Evolutionary conservation across 1,284 basidiomycete genomes (phyloP).

Genomic region (Pholiota adiposa): DNA sequence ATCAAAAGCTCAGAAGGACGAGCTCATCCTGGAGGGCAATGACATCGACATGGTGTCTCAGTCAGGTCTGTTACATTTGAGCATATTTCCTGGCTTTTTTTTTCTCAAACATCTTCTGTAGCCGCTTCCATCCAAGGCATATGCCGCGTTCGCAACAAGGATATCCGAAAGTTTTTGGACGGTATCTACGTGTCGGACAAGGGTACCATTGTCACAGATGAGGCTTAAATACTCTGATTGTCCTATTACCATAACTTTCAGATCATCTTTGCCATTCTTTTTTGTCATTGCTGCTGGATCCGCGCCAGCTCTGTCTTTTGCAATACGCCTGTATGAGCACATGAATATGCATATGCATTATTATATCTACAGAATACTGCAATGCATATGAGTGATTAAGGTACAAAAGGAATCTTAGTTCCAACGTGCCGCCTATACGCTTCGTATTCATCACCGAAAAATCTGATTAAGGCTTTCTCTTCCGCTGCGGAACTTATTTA

Average conservation of each 20-base stretch:
- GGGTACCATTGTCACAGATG: conserved; percentile 60
- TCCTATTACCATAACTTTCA: conserved; percentile 1
- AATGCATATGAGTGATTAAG: conserved; percentile 23
- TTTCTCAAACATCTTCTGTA: conserved; percentile 31
- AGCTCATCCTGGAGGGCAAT: conserved; percentile 91
- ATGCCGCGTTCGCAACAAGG: conserved; percentile 96
- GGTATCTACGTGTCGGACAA: conserved; percentile 94
- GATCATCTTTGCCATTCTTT: background rate
- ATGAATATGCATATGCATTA: conserved; percentile 14
- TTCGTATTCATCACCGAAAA: conserved; percentile 42
- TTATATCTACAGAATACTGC: background rate
- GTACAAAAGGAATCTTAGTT: conserved; percentile 44
- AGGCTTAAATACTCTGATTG: conserved; percentile 32
- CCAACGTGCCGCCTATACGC: conserved; percentile 37
- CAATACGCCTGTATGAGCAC: conserved; percentile 6
- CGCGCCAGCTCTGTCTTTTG: background rate
- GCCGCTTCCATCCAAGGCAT: conserved; percentile 95
- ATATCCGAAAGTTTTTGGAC: conserved; percentile 94
- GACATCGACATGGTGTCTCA: conserved; percentile 97
- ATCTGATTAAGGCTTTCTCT: conserved; percentile 38
- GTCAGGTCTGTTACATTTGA: conserved; percentile 61
- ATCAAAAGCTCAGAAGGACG: conserved; percentile 96
- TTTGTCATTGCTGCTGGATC: background rate
- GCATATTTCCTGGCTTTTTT: no score
- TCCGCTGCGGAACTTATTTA: conserved; percentile 16